Evolutionary conservation across 257 asterid species (phyloP).

Genomic region (Buddleja alternifolia): DNA sequence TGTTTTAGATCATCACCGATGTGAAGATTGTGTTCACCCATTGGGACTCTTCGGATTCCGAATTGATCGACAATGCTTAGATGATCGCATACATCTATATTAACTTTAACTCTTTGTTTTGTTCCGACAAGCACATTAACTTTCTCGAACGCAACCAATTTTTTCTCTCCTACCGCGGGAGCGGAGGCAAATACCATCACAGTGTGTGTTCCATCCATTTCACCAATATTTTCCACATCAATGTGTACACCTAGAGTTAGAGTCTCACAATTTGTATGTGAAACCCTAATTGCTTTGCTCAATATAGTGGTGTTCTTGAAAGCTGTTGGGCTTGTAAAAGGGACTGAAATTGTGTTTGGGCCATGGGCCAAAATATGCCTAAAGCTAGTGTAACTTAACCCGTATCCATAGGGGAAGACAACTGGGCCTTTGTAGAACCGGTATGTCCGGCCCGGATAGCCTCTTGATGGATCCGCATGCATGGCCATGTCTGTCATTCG

Average conservation of each 20-base stretch:
- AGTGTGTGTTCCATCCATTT: conserved; percentile 72
- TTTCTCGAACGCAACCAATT: conserved; percentile 70
- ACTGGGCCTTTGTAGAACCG: conserved; percentile 81
- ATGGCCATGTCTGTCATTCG: conserved; percentile 84
- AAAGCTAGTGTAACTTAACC: conserved; percentile 70
- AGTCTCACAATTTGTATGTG: conserved; percentile 63
- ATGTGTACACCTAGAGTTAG: conserved; percentile 52
- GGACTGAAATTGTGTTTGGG: conserved; percentile 55
- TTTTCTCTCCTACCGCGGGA: conserved; percentile 39
- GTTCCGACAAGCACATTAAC: conserved; percentile 52
- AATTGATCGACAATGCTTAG: conserved; percentile 61
- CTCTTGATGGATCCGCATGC: conserved; percentile 73
- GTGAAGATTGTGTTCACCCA: conserved; percentile 83
- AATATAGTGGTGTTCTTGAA: conserved; percentile 40
- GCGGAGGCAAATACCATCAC: conserved; percentile 56
- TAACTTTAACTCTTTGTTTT: conserved; percentile 41
- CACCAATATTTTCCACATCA: conserved; percentile 70
- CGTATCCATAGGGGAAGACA: conserved; percentile 77
- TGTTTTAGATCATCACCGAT: conserved; percentile 69
- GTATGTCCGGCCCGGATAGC: conserved; percentile 89
- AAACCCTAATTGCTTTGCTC: conserved; percentile 51
- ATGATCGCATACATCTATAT: conserved; percentile 63
- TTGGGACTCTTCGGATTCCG: conserved; percentile 75
- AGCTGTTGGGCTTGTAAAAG: conserved; percentile 30
- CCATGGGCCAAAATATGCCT: conserved; percentile 53